Evolutionary conservation across 23 red algal species (phyloP), one percentile per base, ranked within the genome.

Genomic region (Gracilariopsis chorda): DNA sequence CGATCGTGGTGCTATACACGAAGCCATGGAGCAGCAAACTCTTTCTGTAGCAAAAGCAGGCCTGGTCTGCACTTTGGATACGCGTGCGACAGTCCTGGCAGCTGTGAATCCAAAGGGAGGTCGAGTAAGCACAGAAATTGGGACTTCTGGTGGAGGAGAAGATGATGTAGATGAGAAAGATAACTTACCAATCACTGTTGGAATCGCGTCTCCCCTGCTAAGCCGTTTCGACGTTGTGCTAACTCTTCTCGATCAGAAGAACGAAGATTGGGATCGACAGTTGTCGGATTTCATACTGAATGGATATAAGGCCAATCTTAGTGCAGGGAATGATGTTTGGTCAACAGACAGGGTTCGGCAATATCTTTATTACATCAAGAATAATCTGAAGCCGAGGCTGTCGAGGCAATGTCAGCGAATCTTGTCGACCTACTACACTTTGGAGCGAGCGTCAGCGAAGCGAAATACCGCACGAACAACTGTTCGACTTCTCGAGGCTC

Each of bases 1-100:
- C 77, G 97, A 99, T 73, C 73, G 97, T 28, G 97, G 87, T 4
- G 82, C 93, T 35, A 99, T 99, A 80, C 97, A 99, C 68, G 97
- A 99, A 88, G 97, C 94, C 23, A 99, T 99, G 97, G 97, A 99
- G 82, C 97, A 99, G 65, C 97, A 99, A 92, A 99, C 97, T 0
- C 82, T 99, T 4, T 94, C 89, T 21, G 97, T 99, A 14, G 97
- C 97, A 33, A 99, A 99, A 86, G 97, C 97, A 23, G 97, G 97
- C 13, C 86, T 99, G 21, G 97, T 99, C 20, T 93, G 94, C 57
- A 93, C 92, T 51, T 79, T 99, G 28, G 86, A 96, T 84, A 96
- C 93, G 0, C 82, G 94, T 19, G 88, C 97, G 30, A 99, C 97
- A 2, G 92, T 99, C 17, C 57, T 99, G 43, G 97, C 97, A 10